Percentiles rank a stretch among this genome's conserved stretches.
Conservation (phyloP, 805 yeast species). For the Komagataella pseudopastoris region DNA sequence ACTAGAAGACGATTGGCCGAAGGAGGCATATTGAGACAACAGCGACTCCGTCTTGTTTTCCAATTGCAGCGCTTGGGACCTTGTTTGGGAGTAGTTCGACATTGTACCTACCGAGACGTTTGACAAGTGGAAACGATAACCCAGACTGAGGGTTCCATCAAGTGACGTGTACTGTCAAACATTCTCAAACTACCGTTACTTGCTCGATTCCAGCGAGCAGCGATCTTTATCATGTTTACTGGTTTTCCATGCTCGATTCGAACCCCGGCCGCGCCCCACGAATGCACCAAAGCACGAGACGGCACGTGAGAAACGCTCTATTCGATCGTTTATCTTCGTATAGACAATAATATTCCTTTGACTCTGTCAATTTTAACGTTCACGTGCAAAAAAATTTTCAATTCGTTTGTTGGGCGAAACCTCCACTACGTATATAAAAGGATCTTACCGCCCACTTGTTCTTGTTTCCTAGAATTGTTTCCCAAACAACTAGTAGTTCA, state of each 20-base stretch:
- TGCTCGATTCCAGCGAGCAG: background rate
- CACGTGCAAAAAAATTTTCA: background rate
- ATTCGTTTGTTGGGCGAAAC: background rate
- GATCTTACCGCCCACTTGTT: background rate
- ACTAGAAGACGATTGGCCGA: constrained; percentile 35
- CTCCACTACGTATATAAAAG: background rate
- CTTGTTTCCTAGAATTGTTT: background rate
- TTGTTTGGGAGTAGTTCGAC: constrained; percentile 40
- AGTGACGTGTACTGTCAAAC: background rate
- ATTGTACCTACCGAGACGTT: background rate
- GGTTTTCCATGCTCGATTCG: background rate
- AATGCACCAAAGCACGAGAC: background rate
- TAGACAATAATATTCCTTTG: background rate
- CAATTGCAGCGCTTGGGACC: constrained; percentile 53
- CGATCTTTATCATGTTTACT: background rate
- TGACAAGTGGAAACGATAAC: background rate
- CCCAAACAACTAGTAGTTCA: background rate
- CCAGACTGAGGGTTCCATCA: background rate
- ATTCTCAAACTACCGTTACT: background rate
- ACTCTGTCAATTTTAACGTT: background rate
- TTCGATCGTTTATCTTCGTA: background rate
- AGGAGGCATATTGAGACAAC: constrained; percentile 38
- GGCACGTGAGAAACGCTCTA: background rate
- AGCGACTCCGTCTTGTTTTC: constrained; percentile 56
- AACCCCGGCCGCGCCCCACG: background rate